These are phyloP conservation scores for Limtongozyma cylindracea DNA, from an alignment of 805 yeast genomes.

Conservation along the genomic window DNA sequence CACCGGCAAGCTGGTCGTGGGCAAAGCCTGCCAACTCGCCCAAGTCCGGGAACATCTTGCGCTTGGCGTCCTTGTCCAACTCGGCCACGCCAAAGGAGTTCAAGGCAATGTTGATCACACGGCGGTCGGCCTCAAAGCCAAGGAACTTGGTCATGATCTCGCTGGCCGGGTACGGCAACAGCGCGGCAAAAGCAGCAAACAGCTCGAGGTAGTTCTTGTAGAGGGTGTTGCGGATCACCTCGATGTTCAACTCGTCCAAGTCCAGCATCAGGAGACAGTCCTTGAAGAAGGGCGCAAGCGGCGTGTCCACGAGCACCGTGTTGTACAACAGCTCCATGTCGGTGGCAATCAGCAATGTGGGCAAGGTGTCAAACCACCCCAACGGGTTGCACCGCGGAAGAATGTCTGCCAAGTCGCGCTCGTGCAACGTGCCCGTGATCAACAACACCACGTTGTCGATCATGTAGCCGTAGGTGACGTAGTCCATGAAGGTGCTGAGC, in stretches of 20 bases:
- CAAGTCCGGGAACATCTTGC: conserved; percentile 48
- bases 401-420: conserved; percentile 74
- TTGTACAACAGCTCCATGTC: conserved; percentile 85
- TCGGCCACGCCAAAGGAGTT: conserved; percentile 70
- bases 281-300: conserved; percentile 89
- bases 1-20: conserved; percentile 38
- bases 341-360: conserved; percentile 83
- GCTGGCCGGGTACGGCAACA: conserved; percentile 49
- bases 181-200: conserved; percentile 38
- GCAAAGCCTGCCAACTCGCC: conserved; percentile 62
- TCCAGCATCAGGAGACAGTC: conserved; percentile 73
- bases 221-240: conserved; percentile 73
- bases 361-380: conserved; percentile 97
- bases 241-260: conserved; percentile 87
- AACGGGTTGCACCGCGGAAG: conserved; percentile 83
- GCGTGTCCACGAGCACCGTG: conserved; percentile 87
- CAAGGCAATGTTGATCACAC: conserved; percentile 75
- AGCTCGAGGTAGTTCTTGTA: conserved; percentile 88
- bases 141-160: conserved; percentile 62
- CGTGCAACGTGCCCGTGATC: conserved; percentile 94
- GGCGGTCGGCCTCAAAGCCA: conserved; percentile 84
- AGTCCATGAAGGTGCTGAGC: conserved; percentile 68
- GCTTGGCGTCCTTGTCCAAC: conserved; percentile 46
- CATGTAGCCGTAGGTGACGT: conserved; percentile 90
- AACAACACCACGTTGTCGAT: conserved; percentile 89